Conservation (phyloP, 108 stramenopile genomes). For the Discostella pseudostelligera region DNA sequence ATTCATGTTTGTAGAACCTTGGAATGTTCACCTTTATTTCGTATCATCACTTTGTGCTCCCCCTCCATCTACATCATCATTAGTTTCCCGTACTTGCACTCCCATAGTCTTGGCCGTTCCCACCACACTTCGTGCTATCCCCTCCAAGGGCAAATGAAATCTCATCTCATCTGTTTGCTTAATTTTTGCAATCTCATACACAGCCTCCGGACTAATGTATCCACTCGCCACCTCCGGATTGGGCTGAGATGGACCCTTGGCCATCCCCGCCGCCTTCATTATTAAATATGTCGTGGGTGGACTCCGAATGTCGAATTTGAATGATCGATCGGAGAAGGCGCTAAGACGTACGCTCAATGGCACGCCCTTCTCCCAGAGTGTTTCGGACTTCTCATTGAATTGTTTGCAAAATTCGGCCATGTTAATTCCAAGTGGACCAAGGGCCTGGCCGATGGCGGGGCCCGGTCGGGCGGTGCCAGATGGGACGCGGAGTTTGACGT, state of each 20-base stretch:
- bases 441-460: slow-evolving; percentile 91
- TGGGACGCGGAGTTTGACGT: slow-evolving; percentile 72
- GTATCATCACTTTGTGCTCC: background rate
- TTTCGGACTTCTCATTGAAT: slow-evolving; percentile 85
- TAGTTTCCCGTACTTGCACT: slow-evolving; percentile 51
- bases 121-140: slow-evolving; percentile 77
- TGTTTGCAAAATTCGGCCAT: slow-evolving; percentile 96
- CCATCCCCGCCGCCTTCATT: slow-evolving; percentile 71
- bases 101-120: slow-evolving; percentile 86
- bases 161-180: slow-evolving; percentile 81
- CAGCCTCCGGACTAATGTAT: slow-evolving; percentile 82
- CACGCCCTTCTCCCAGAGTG: slow-evolving; percentile 65
- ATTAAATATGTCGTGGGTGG: slow-evolving; percentile 87
- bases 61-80: slow-evolving; percentile 20
- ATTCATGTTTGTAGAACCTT: too few relatives aligned
- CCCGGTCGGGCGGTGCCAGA: slow-evolving; percentile 80
- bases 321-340: slow-evolving; percentile 82
- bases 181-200: slow-evolving; percentile 91
- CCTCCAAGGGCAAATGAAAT: slow-evolving; percentile 79
- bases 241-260: slow-evolving; percentile 71
- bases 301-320: slow-evolving; percentile 76
- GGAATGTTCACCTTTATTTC: background rate
- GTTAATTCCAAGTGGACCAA: slow-evolving; percentile 95
- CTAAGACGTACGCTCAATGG: slow-evolving; percentile 71
- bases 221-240: slow-evolving; percentile 56